Percentiles rank a stretch among this genome's conserved stretches.
Evolutionary conservation across 2,329 filamentous ascomycete species (phyloP).

Genomic region (Botrytis galanthina): DNA sequence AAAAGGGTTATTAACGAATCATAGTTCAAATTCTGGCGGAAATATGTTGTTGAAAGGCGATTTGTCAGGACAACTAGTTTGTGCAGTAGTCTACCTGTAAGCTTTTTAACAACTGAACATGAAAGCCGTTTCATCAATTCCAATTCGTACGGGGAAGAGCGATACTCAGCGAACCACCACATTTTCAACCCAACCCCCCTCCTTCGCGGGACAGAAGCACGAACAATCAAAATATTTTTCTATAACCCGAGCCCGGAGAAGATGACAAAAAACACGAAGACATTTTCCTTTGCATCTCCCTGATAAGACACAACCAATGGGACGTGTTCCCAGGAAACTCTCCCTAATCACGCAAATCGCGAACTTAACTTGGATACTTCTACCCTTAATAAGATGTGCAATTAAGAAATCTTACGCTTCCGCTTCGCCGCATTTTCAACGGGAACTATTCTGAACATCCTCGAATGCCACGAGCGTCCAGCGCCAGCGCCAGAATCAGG

Average conservation of each 20-base stretch:
- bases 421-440: conserved; percentile 19
- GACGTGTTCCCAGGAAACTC: conserved; percentile 14
- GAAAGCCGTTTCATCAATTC: conserved; percentile 8
- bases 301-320: conserved; percentile 19
- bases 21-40: not conserved
- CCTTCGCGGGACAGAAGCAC: conserved; percentile 8
- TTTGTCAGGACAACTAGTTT: not conserved
- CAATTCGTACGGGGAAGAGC: conserved; percentile 18
- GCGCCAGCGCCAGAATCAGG: not conserved
- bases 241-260: conserved; percentile 11
- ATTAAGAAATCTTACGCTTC: conserved; percentile 21
- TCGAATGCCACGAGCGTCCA: conserved; percentile 19
- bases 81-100: conserved; percentile 10
- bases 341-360: conserved; percentile 7
- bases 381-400: conserved; percentile 16
- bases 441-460: conserved; percentile 20
- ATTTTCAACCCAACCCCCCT: not conserved
- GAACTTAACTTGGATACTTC: not conserved
- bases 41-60: not conserved
- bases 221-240: not conserved
- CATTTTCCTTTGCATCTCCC: conserved; percentile 7
- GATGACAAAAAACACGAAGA: conserved; percentile 10
- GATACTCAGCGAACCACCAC: conserved; percentile 13
- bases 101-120: conserved; percentile 3
- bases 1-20: not conserved